These are phyloP conservation scores for Helichrysum umbraculigerum DNA, from an alignment of 129 eudicot species.

Conservation along the genomic window DNA sequence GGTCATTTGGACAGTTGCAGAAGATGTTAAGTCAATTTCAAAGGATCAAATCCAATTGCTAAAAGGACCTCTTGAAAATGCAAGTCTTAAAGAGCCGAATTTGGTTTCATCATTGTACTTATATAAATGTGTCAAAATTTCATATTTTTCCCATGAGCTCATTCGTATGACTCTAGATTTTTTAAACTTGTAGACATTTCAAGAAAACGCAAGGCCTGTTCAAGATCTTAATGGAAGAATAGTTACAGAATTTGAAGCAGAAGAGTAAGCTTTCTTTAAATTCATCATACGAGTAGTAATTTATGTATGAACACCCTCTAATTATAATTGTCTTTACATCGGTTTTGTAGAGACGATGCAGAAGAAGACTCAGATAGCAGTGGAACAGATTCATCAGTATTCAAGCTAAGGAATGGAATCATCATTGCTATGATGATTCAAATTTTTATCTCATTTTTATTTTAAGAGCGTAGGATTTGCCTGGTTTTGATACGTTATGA, in stretches of 20 bases:
- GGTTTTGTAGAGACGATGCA: background rate
- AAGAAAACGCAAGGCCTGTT: slow-evolving; percentile 61
- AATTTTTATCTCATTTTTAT: background rate
- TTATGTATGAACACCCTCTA: background rate
- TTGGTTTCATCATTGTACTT: background rate
- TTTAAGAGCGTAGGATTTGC: background rate
- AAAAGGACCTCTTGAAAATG: slow-evolving; percentile 42
- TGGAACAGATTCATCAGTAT: slow-evolving; percentile 3
- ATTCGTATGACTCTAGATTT: background rate
- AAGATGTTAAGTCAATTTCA: slow-evolving; percentile 43
- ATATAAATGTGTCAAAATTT: background rate
- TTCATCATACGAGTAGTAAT: background rate
- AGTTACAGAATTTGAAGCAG: slow-evolving; percentile 29
- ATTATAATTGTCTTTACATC: background rate
- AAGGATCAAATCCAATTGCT: slow-evolving; percentile 46
- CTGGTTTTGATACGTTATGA: background rate
- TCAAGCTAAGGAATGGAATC: slow-evolving; percentile 10
- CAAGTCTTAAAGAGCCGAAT: slow-evolving; percentile 25
- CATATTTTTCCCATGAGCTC: background rate
- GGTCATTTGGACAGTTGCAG: slow-evolving; percentile 50
- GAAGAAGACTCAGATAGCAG: background rate
- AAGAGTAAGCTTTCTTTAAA: background rate
- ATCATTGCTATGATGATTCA: background rate
- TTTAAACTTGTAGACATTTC: slow-evolving; percentile 36
- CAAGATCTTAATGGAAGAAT: slow-evolving; percentile 38